Base-by-base conservation (phyloP, 2,329 filamentous ascomycete species). In the Fusarium dlaminii region DNA sequence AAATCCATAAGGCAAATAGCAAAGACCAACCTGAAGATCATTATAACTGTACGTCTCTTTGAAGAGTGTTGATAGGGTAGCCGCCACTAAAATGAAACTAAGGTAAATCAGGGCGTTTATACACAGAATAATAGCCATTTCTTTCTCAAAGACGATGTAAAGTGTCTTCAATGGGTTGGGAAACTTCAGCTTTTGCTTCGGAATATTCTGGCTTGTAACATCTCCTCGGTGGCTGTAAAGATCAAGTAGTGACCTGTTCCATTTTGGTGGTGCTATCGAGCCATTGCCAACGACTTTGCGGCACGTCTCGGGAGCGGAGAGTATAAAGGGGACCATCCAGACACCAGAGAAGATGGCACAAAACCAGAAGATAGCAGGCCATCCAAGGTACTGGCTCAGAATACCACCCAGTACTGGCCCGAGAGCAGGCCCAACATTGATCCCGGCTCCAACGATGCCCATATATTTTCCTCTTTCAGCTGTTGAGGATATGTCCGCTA, bases 381-480 rank as follows among this genome's bases (percentile, higher is more conserved):
- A 94, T 14, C 90, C 90, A 1, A 92, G 84, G 68, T 88, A 92
- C 72, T 92, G 84, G 24, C 87, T 86, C 24, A 94, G 80, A 3
- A 93, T 72, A 2, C 91, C 92, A 20, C 92, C 91, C 8, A 93
- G 82, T 2, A 92, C 86, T 0, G 92, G 91, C 0, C 89, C 87
- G 9, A 90, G 63, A 2, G 88, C 82, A 6, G 87, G 87, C 0
- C 87, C 87, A 36, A 93, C 77, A 8, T 91, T 89, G 61, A 88
- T 84, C 22, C 88, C 90, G 8, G 86, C 86, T 37, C 87, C 88
- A n/a, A 91, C 89, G 68, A 91, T 87, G 57, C 90, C 92, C 84
- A 95, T 91, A 78, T 93, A 95, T 63, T 87, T 89, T 6, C 93
- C 94, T 75, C 94, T 85, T 80, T 96, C 92, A 0, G 89, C 87